These are phyloP conservation scores for Gracilariopsis chorda DNA, from an alignment of 23 red algal genomes.

Conservation along the genomic window DNA sequence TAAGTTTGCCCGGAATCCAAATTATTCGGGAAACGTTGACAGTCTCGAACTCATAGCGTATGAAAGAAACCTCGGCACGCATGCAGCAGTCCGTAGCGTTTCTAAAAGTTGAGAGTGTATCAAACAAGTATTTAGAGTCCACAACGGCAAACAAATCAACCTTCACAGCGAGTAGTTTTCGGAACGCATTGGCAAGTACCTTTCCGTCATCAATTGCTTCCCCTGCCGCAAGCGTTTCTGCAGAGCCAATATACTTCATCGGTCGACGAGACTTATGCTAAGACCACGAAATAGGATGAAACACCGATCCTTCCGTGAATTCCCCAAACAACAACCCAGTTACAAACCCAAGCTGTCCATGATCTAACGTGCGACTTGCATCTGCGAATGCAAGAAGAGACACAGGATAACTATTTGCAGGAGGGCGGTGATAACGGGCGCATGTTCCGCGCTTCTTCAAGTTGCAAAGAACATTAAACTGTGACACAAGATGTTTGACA, in stretches of 20 bases:
- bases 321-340: slow-evolving; percentile 11
- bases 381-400: slow-evolving; percentile 13
- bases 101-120: background rate
- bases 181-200: background rate
- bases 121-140: slow-evolving; percentile 18
- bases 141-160: background rate
- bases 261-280: slow-evolving; percentile 5
- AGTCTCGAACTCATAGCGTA: slow-evolving; percentile 40
- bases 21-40: background rate
- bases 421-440: background rate
- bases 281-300: slow-evolving; percentile 36
- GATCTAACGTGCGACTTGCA: background rate
- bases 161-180: background rate
- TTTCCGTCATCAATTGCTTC: slow-evolving; percentile 33
- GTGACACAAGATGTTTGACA: background rate
- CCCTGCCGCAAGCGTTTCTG: slow-evolving; percentile 31
- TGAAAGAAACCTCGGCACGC: slow-evolving; percentile 10
- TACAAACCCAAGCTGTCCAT: background rate
- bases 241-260: slow-evolving; percentile 9
- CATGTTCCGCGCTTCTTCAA: slow-evolving; percentile 13
- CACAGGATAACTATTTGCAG: background rate
- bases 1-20: slow-evolving; percentile 16
- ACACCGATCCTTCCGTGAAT: background rate
- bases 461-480: background rate
- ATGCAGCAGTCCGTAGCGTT: slow-evolving; percentile 19